Evolutionary conservation across 2,329 filamentous ascomycete genomes (phyloP), one percentile per base, ranked within the genome.

Genomic region (Penicillium sp.): DNA sequence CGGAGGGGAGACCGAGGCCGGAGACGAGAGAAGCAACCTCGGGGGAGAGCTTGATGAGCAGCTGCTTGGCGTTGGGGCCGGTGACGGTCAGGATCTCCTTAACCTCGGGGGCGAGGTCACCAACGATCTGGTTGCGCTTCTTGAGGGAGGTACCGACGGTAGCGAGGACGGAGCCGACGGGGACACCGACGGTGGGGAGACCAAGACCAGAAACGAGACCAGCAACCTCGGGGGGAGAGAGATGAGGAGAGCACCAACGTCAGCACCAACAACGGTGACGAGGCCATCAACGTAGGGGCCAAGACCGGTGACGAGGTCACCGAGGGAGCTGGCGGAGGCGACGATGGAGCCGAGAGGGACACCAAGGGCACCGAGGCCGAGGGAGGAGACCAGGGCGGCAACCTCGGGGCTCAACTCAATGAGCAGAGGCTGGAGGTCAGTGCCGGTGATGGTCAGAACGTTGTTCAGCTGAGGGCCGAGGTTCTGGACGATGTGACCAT

Each of bases 31-130:
- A 54, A 44, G 68, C 61, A 43, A 72, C 65, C 45, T 64, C 61
- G 51, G 71, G 71, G 61, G 62, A 67, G 37, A 74, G 67, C 64
- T 74, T 58, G 58, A 74, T 50, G 39, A 74, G 69, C 27, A 74
- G 71, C 27, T 62, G 56, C 60, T 69, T 60, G 45, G 64, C 58
- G 50, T 71, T 62, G 52, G 65, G 54, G 45, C 71, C 71, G 50
- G 66, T 67, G 59, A 73, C 64, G 37, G 66, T 66, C 39, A 74
- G 66, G 59, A 67, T 62, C 35, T 65, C 55, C 54, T 67, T 57
- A 46, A 69, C 63, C 21, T 61, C 50, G 43, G 65, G 64, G 50
- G 63, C 62, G 52, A 69, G 43, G 55, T 72, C 67, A 45, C 65
- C 58, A 52, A 71, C 51, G 50, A 72, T 57, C 60, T 67, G 60